phyloP scores from a whole-genome alignment of 2,329 filamentous ascomycete genomes.

The Cercospora sp. region DNA sequence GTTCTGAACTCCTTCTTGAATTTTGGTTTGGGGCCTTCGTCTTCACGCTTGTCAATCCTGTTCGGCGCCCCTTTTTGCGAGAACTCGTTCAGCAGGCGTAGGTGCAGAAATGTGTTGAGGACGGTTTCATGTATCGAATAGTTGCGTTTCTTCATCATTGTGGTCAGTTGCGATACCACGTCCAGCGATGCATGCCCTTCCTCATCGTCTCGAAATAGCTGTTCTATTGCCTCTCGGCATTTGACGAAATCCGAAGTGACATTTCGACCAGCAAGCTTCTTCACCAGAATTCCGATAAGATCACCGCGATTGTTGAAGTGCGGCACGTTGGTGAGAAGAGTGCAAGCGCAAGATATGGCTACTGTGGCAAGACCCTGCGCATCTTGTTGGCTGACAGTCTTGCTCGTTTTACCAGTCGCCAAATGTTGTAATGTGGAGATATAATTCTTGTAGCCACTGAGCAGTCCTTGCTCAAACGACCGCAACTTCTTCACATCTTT shows the following conservation, averaged over 20 bases:
- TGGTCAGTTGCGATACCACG: constrained; percentile 77
- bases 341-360: constrained; percentile 83
- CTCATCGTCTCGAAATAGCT: constrained; percentile 81
- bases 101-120: constrained; percentile 84
- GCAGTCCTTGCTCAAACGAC: constrained; percentile 82
- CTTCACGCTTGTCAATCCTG: constrained; percentile 63
- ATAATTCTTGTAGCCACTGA: constrained; percentile 82
- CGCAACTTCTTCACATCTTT: constrained; percentile 86
- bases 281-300: constrained; percentile 80
- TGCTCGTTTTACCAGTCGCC: constrained; percentile 56
- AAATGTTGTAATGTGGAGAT: constrained; percentile 72
- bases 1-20: constrained; percentile 82
- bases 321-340: constrained; percentile 75
- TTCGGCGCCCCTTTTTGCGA: constrained; percentile 79
- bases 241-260: constrained; percentile 75
- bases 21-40: constrained; percentile 62
- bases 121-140: constrained; percentile 83
- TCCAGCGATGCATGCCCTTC: constrained; percentile 88
- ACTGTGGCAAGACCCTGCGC: constrained; percentile 61
- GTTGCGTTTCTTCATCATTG: constrained; percentile 90
- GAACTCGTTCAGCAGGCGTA: constrained; percentile 86
- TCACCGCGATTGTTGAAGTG: constrained; percentile 97
- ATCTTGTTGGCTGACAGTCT: constrained; percentile 42
- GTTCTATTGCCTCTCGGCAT: constrained; percentile 76
- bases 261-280: constrained; percentile 72